Conservation (phyloP, 305 asterid species). For the Lippia alba region DNA sequence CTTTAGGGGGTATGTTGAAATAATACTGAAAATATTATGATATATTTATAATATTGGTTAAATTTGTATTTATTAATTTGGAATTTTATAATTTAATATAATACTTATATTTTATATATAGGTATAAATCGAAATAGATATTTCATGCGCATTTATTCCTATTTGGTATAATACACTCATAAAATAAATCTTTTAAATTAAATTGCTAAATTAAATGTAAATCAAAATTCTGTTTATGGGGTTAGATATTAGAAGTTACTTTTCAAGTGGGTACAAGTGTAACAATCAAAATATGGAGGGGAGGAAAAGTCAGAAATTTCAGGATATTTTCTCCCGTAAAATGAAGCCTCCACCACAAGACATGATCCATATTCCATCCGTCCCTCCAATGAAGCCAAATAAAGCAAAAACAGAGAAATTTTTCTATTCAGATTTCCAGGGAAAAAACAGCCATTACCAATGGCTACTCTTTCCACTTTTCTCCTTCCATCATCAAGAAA, state of each 20-base stretch:
- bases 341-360: slow-evolving; percentile 45
- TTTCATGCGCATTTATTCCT: too few species aligned
- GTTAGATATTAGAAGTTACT: too few species aligned
- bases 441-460: slow-evolving; percentile 30
- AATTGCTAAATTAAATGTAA: too few species aligned
- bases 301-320: not conserved
- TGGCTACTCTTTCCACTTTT: slow-evolving; percentile 48
- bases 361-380: not conserved
- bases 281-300: not conserved
- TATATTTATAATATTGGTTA: too few species aligned
- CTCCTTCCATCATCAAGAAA: slow-evolving; percentile 42
- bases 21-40: too few species aligned
- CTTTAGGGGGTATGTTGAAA: too few species aligned
- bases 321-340: slow-evolving; percentile 40
- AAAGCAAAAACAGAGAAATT: not conserved
- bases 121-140: too few species aligned
- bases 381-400: not conserved
- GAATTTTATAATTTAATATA: too few species aligned
- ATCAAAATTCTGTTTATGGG: too few species aligned
- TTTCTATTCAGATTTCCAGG: slow-evolving; percentile 16
- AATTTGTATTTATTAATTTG: too few species aligned
- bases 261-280: not conserved
- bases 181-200: not conserved
- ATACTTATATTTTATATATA: too few species aligned
- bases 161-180: too few species aligned